Conservation (phyloP, 75 land plant genomes). For the Azolla pinnata region DNA sequence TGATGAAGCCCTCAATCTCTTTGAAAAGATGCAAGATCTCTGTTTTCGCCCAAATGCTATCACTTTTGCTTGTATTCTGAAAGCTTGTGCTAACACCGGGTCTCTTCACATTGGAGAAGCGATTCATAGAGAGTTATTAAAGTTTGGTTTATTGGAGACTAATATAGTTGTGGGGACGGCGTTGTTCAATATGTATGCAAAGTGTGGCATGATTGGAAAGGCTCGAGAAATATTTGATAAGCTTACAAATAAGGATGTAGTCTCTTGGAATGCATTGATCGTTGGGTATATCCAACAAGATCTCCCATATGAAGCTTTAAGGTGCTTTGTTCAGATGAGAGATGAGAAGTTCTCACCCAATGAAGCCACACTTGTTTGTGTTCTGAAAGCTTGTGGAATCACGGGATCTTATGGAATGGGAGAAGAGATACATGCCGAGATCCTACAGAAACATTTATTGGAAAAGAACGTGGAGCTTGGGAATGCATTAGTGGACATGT, state of each 20-base stretch:
- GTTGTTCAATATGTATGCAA: conserved; percentile 23
- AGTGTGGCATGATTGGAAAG: conserved; percentile 18
- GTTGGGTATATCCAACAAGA: conserved; percentile 13
- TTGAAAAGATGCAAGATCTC: conserved; percentile 31
- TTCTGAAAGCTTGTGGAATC: conserved; percentile 2
- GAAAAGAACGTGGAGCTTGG: background rate
- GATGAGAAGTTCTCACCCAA: conserved; percentile 21
- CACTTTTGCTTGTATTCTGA: conserved; percentile 12
- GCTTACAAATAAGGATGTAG: conserved; percentile 14
- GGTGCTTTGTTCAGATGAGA: conserved; percentile 19
- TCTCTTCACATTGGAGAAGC: conserved; percentile 8
- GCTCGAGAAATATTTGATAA: conserved; percentile 20
- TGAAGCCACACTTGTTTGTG: conserved; percentile 19
- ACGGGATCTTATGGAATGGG: conserved; percentile 13
- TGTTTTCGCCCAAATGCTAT: conserved; percentile 12
- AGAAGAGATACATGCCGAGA: conserved; percentile 1
- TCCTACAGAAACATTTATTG: background rate
- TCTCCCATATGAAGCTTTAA: conserved; percentile 8
- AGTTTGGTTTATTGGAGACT: conserved; percentile 16
- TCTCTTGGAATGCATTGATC: conserved; percentile 13
- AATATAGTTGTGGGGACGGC: conserved; percentile 27
- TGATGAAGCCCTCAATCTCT: conserved; percentile 36
- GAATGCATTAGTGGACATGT: conserved; percentile 10
- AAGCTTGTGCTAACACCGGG: conserved; percentile 17
- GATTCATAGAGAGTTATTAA: conserved; percentile 12